Evolutionary conservation across 106 monocot species (phyloP), one percentile per base, ranked within the genome.

Genomic region (Dendrobium huoshanense): DNA sequence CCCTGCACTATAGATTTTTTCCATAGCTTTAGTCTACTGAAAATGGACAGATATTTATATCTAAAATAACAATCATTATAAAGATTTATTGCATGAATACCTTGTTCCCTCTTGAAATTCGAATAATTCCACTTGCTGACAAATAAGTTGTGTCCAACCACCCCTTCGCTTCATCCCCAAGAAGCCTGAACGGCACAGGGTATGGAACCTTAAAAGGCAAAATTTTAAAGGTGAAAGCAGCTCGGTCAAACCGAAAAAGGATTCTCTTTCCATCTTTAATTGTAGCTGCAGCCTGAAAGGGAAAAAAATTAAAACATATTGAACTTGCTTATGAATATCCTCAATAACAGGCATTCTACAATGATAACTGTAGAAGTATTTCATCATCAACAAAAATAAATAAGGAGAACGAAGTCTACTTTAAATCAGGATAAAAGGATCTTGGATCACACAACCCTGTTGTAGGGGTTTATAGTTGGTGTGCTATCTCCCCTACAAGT

Each of bases 111-210:
- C 88, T 87, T 73, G 98, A 98, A 68, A 98, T 93, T 59, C 98
- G 98, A 65, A 98, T 88, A 86, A 88, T 98, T 78, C 95, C 98
- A 76, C 75, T 86, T 37, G 22, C 45, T 58, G 98, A 98, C 68
- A 98, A 86, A 78, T 98, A 98, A 70, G 98, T 98, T 1, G 98
- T 98, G 77, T 98, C 98, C 74, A 98, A 80, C 98, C 98, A 98
- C 54, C 98, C 98, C 84, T 95, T 98, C 72, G 98, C 98, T 83
- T 98, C 98, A 83, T 98, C 98, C 24, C 98, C 98, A 43, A 98
- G 91, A 86, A 98, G 91, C 75, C 86, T 88, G 75, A 98, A 98
- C 4, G 98, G 98, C 10, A 98, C 98, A 2, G 98, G 98, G 76
- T 98, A 98, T 78, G 98, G 98, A 84, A 98, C 88, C 78, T 98